Evolutionary conservation across 768 basidiomycete genomes (phyloP), one percentile per base, ranked within the genome.

Genomic region (Lactifluus piperatus): DNA sequence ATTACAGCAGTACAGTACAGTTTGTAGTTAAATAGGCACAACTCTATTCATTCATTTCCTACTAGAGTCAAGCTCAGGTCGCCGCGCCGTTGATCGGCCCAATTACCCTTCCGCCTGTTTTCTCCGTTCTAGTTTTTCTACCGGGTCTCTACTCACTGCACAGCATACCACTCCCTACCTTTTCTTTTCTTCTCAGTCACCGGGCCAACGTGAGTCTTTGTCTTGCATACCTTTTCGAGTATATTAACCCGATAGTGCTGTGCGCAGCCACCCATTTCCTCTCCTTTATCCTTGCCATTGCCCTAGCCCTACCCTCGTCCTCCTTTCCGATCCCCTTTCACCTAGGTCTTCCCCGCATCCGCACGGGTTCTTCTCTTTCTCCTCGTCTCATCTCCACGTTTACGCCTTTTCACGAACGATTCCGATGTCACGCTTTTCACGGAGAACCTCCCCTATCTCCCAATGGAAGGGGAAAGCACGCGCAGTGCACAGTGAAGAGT

Each of bases 391-490:
- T 16, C 14, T 44, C 29, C 41, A 22, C 41, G 16, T 16, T 50
- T n/a, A 45, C 54, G 48, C 49, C 34, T 8, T 4, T 46, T 37
- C 41, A 50, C 48, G 54, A 58, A n/a, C 30, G 11, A 22, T 18
- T 39, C 27, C 22, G 18, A 60, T 56, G 59, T 37, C 59, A 22
- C 43, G 34, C 43, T 4, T 30, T 13, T 30, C 44, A 3, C 51
- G 44, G 1, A 39, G 51, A 34, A 22, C n/a, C 13, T 45, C 26
- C 11, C 11, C 26, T 1, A 24, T 26, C 37, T 39, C 57, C 20
- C 52, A 37, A 30, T 64, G 62, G 68, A 71, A 68, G 49, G 67
- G 66, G n/a, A 68, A 68, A 55, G 60, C 24, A 41, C 52, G 64
- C 36, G 62, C 48, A 22, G 29, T 37, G 29, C 51, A 57, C 32